These are phyloP conservation scores for Chenopodium formosanum DNA, from an alignment of 148 eudicot genomes.

Conservation along the genomic window DNA sequence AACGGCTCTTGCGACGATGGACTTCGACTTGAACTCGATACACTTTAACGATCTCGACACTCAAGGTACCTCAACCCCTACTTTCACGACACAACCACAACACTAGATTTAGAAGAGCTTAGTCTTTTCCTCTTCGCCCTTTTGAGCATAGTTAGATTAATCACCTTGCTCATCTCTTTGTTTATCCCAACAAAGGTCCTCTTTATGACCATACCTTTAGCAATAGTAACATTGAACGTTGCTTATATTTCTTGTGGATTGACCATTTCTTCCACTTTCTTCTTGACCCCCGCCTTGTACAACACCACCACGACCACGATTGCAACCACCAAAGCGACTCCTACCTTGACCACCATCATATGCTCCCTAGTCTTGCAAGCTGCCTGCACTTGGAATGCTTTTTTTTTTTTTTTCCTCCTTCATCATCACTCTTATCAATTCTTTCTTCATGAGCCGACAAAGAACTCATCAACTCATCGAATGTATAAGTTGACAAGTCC, in stretches of 20 bases:
- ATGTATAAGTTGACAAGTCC: not conserved
- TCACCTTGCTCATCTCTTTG: not conserved
- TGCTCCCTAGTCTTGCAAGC: not conserved
- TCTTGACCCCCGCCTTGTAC: not conserved
- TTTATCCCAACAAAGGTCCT: not conserved
- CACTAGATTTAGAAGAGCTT: not conserved
- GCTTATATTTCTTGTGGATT: not conserved
- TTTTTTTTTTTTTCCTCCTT: not conserved
- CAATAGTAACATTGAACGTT: not conserved
- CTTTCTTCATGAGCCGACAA: not conserved
- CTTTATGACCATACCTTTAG: not conserved
- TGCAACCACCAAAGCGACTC: not conserved
- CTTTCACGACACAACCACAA: too few species aligned
- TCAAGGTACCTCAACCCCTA: too few species aligned
- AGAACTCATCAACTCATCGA: not conserved
- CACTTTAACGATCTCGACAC: too few species aligned
- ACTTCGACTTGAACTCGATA: too few species aligned
- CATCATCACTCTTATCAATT: not conserved
- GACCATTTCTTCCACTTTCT: not conserved
- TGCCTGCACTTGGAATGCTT: not conserved
- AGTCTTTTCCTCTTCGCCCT: not conserved
- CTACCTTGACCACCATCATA: not conserved
- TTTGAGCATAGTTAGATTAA: not conserved
- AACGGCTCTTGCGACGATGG: too few species aligned
- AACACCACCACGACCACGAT: not conserved